Evolutionary conservation across 345 rosid genomes (phyloP).

Genomic region (Populus nigra): DNA sequence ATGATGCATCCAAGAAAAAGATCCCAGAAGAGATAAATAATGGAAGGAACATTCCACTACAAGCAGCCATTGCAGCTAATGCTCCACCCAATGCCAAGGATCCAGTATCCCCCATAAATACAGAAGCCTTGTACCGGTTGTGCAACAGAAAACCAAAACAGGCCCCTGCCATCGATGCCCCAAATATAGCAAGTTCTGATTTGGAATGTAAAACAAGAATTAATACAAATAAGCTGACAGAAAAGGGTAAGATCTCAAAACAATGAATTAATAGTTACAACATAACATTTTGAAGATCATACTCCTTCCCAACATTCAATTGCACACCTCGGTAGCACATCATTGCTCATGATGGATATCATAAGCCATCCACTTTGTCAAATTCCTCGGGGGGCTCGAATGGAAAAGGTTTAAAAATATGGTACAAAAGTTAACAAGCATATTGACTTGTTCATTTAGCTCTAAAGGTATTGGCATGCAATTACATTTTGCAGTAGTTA

Average conservation of each 20-base stretch:
- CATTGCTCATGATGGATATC: not conserved
- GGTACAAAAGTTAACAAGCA: not conserved
- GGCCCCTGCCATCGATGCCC: conserved; percentile 95
- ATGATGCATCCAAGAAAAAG: conserved; percentile 59
- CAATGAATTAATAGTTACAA: not conserved
- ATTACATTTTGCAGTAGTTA: too few relatives aligned
- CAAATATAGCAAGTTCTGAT: conserved; percentile 79
- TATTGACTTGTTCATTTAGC: too few relatives aligned
- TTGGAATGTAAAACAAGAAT: conserved; percentile 14
- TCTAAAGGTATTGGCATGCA: too few relatives aligned
- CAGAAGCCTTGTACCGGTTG: conserved; percentile 76
- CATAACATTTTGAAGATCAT: not conserved
- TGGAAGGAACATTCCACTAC: conserved; percentile 92
- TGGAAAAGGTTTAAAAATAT: not conserved
- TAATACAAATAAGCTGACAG: not conserved
- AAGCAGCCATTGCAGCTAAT: conserved; percentile 93
- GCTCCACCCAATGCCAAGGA: conserved; percentile 89
- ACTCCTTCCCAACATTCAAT: not conserved
- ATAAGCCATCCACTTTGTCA: not conserved
- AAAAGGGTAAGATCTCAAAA: not conserved
- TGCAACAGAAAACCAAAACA: conserved; percentile 88
- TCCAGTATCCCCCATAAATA: conserved; percentile 82
- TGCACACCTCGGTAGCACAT: too few relatives aligned
- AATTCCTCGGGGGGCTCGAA: not conserved
- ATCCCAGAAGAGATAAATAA: conserved; percentile 77